phyloP scores from a whole-genome alignment of 2,329 filamentous ascomycete species.

The Calonectria crousiana region DNA sequence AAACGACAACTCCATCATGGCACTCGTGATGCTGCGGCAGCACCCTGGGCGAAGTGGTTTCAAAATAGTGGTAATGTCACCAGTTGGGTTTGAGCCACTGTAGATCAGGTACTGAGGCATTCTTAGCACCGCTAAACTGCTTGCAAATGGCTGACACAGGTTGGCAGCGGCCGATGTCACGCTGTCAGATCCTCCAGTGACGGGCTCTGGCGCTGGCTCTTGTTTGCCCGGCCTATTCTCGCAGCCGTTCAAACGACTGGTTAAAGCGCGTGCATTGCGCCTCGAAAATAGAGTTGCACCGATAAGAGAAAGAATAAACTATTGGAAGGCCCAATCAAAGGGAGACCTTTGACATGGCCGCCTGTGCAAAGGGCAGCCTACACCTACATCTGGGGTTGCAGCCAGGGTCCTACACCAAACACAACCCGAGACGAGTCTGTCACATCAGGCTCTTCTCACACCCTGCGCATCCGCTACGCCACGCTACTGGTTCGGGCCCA shows the following conservation, averaged over 20 bases:
- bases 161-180: slow-evolving; percentile 17
- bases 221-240: neutral
- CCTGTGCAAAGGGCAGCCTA: neutral
- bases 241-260: neutral
- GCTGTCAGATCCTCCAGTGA: neutral
- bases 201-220: neutral
- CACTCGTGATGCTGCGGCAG: slow-evolving; percentile 1
- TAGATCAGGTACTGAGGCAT: slow-evolving; percentile 18
- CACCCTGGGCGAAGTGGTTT: slow-evolving; percentile 12
- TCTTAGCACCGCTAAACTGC: neutral
- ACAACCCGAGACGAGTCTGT: slow-evolving; percentile 52
- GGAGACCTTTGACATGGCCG: neutral
- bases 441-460: slow-evolving; percentile 44
- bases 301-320: neutral
- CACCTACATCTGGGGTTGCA: slow-evolving; percentile 15
- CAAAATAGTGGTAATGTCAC: slow-evolving; percentile 22
- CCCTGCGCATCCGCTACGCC: slow-evolving; percentile 30
- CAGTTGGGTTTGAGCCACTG: slow-evolving; percentile 26
- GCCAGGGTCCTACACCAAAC: slow-evolving; percentile 44
- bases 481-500: slow-evolving; percentile 34
- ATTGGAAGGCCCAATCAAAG: neutral
- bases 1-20: neutral
- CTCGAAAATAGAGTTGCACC: neutral
- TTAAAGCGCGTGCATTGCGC: neutral
- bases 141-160: slow-evolving; percentile 19